Conservation (phyloP, 2,329 filamentous ascomycete species). For the Trichoderma koningii region DNA sequence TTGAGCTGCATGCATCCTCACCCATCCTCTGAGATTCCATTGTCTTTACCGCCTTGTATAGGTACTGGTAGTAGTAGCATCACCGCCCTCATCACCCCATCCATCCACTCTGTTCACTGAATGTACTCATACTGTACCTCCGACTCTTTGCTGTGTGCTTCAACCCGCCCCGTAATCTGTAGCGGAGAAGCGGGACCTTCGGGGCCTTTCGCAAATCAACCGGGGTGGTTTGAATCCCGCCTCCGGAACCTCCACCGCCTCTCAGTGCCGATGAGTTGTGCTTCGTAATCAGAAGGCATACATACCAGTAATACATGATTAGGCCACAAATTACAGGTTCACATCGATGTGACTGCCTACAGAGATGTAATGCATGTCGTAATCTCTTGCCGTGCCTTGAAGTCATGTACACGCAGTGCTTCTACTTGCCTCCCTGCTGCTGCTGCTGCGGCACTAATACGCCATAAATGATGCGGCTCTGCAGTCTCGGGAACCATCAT, state of each 20-base stretch:
- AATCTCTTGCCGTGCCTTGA: too few species aligned
- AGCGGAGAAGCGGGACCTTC: conserved; percentile 13
- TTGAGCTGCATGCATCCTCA: neutral
- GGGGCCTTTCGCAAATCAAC: neutral
- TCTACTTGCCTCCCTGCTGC: too few species aligned
- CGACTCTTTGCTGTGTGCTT: neutral
- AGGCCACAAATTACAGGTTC: too few species aligned
- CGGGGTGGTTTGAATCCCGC: conserved; percentile 3
- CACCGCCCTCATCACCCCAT: neutral
- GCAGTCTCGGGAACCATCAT: too few species aligned
- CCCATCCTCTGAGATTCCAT: neutral
- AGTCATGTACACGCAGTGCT: too few species aligned
- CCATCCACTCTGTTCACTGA: neutral
- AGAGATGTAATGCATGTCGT: too few species aligned
- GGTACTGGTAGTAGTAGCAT: neutral
- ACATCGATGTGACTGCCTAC: too few species aligned
- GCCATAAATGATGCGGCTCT: too few species aligned
- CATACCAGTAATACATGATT: too few species aligned
- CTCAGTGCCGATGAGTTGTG: neutral
- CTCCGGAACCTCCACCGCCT: conserved; percentile 18
- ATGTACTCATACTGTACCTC: neutral
- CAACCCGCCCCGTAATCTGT: neutral
- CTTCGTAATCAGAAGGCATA: neutral
- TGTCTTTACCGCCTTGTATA: neutral
- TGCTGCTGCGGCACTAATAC: too few species aligned